Base-by-base conservation (phyloP, 176 grass and related monocot genomes). In the Raddia guianensis region DNA sequence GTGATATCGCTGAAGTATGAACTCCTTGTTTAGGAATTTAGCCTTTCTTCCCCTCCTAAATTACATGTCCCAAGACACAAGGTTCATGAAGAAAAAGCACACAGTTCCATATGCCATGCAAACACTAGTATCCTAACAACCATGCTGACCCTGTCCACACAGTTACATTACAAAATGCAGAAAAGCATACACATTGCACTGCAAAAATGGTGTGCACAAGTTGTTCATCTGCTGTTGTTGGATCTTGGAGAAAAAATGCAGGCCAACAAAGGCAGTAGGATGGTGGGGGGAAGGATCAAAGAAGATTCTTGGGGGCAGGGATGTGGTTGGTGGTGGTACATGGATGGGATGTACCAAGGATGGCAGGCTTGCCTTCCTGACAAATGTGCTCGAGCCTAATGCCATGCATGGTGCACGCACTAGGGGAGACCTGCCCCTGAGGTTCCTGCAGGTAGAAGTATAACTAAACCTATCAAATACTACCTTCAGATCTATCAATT, bases 271-370 rank as follows among this genome's bases (percentile, higher is more conserved):
- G 37, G 37, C 37, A 40, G 37, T 5, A 40, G 37, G 37, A 40
- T 40, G 37, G 37, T 40, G 37, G 37, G 37, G 37, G 37, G 37
- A 40, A 40, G 37, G 4, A 40, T 40, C 37, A 40, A 40, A 40
- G 37, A 40, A 40, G 37, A 40, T 40, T 40, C 59, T 13, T 84
- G 96, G 96, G 32, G 96, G 92, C 15, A 93, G 84, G 70, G 92
- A 98, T 40, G 81, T 78, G 27, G 70, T 95, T 16, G 88, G 86
- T 18, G 92, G 96, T 61, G 96, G 96, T 27, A 93, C 92, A 81
- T 99, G 96, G 96, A 81, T 99, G 76, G 96, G 92, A 2, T 91
- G 90, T 88, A 94, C 95, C 43, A 92, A 83, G 74, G 90, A 95
- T 46, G 92, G 96, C 7, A 93, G 87, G 75, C 68, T 99, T 68